Conservation (phyloP, 441 rosid species). For the Populus hybrid region DNA sequence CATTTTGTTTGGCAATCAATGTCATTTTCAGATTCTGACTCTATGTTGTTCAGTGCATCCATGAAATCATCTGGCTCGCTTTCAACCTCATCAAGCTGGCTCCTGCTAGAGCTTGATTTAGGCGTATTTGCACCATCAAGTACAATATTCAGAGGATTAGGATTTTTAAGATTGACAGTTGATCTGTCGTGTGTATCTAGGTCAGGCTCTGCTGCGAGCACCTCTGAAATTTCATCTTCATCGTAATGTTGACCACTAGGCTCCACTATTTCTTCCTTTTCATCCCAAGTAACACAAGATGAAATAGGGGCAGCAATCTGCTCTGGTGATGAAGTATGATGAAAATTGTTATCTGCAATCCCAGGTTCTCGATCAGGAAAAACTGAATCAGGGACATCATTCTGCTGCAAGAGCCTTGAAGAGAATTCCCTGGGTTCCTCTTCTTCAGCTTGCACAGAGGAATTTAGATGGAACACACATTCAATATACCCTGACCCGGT, state of each 20-base stretch:
- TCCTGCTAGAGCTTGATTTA: slow-evolving; percentile 28
- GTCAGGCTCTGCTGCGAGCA: slow-evolving; percentile 27
- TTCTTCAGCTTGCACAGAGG: slow-evolving; percentile 48
- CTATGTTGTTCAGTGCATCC: slow-evolving; percentile 90
- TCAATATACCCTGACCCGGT: slow-evolving; percentile 66
- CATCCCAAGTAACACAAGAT: slow-evolving; percentile 72
- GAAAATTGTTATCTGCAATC: slow-evolving; percentile 29
- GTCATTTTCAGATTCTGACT: slow-evolving; percentile 76
- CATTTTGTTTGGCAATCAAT: slow-evolving; percentile 45
- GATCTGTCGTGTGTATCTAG: slow-evolving; percentile 21
- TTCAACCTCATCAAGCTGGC: slow-evolving; percentile 50
- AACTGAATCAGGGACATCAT: slow-evolving; percentile 39
- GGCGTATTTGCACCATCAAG: slow-evolving; percentile 28
- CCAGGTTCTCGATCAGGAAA: slow-evolving; percentile 39
- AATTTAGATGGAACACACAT: slow-evolving; percentile 44
- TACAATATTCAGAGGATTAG: slow-evolving; percentile 25
- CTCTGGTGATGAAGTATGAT: slow-evolving; percentile 37
- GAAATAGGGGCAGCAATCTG: slow-evolving; percentile 32
- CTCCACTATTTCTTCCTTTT: slow-evolving; percentile 68
- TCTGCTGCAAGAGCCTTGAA: slow-evolving; percentile 38
- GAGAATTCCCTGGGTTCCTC: slow-evolving; percentile 37
- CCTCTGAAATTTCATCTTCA: slow-evolving; percentile 30
- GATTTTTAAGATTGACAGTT: slow-evolving; percentile 20
- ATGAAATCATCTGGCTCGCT: slow-evolving; percentile 72
- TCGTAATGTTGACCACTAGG: slow-evolving; percentile 27